Base-by-base conservation (phyloP, 257 asterid genomes). In the Anisodus acutangulus region DNA sequence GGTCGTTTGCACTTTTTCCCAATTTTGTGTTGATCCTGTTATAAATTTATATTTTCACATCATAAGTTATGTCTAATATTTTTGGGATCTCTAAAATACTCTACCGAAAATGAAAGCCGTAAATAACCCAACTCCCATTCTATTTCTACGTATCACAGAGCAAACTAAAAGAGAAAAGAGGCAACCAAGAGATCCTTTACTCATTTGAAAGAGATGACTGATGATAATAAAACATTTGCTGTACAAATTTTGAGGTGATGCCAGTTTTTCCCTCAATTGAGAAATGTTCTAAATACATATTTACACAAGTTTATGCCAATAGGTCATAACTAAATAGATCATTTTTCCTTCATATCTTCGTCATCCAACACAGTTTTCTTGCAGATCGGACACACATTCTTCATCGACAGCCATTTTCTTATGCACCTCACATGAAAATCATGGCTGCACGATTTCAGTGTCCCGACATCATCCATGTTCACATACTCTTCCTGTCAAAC, bases 381-480 rank as follows among this genome's bases (percentile, higher is more conserved):
- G 91, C 97, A 92, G 84, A 94, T 92, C 8, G 97, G 98, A 31
- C 85, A 82, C 15, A 35, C 80, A 4, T 93, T 92, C 91, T 94
- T 94, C 89, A 94, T 85, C 10, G 97, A 91, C 49, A 94, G 74
- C 98, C 98, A 94, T 89, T 87, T 94, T 51, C 88, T 85, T 83
- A 94, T 90, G 84, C 98, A 94, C 8, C 86, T 84, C 78, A 90
- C 93, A 82, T 94, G 98, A 85, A 91, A 94, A 88, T 93, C 94
- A 87, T 93, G 98, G 15, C 88, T 85, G 85, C 97, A 94, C 16
- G 67, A 83, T 86, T 88, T 92, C 88, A 94, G 37, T 0, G 87
- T 88, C 86, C 95, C 95, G 71, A 93, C 90, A 57, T 92, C 91
- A 66, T 93, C 97, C 93, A 82, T 87, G 85, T 87, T 80, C 80